A percentile compares a stretch with the other conserved stretches of the same genome.
Conservation (phyloP, 169 alveolate genomes). For the Plasmodium fragile region DNA sequence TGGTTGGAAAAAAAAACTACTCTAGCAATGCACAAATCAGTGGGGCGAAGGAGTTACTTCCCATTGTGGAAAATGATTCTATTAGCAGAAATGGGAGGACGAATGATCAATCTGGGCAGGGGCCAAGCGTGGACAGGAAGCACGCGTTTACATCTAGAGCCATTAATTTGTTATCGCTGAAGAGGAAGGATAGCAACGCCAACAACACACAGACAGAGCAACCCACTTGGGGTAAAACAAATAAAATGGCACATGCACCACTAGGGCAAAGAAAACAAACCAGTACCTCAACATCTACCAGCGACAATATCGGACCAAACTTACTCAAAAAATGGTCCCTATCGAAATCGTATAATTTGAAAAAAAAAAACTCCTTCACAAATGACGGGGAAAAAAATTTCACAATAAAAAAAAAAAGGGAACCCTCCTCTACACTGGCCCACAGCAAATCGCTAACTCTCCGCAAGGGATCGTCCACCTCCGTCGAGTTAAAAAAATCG, state of each 20-base stretch:
- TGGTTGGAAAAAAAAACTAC: background rate
- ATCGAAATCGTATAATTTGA: background rate
- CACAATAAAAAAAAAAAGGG: background rate
- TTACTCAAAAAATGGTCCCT: background rate
- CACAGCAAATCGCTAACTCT: constrained; percentile 9
- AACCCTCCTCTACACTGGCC: background rate
- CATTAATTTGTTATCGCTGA: background rate
- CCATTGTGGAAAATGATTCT: background rate
- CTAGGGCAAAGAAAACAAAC: background rate
- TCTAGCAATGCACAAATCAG: background rate
- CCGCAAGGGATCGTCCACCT: background rate
- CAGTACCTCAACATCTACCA: background rate
- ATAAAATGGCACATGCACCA: background rate
- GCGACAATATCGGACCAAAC: background rate
- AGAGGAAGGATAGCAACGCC: background rate
- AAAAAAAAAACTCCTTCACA: background rate
- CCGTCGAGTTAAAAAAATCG: constrained; percentile 18
- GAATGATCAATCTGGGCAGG: background rate
- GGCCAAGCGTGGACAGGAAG: background rate
- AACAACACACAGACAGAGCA: background rate
- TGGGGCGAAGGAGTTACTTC: background rate
- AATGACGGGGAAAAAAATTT: background rate
- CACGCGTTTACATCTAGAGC: background rate
- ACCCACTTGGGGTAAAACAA: background rate
- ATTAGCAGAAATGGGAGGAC: background rate